These are phyloP conservation scores for Anethum foeniculum DNA, from an alignment of 140 eudicot genomes.

Conservation along the genomic window DNA sequence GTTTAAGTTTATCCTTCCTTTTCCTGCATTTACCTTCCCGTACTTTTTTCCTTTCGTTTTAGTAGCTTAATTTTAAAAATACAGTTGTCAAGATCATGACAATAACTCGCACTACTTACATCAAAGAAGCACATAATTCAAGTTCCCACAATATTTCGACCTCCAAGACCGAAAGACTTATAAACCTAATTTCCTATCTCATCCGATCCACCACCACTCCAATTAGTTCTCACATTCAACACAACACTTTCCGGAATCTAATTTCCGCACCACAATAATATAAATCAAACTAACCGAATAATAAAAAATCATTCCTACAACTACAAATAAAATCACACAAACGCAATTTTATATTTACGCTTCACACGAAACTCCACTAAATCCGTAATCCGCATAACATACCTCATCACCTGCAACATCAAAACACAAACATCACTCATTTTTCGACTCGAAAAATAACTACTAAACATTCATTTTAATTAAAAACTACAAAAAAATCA, in stretches of 20 bases:
- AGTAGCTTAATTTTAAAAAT: too few relatives aligned
- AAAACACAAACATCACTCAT: conserved; percentile 6
- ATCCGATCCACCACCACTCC: neutral
- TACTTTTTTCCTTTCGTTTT: too few relatives aligned
- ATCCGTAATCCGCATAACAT: conserved; percentile 14
- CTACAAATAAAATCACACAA: neutral
- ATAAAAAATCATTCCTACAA: neutral
- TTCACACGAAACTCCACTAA: neutral
- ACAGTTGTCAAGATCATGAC: too few relatives aligned
- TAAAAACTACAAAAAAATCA: neutral
- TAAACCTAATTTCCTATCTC: neutral
- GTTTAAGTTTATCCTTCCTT: too few relatives aligned
- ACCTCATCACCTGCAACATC: conserved; percentile 75
- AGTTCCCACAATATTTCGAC: neutral
- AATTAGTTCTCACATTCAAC: neutral
- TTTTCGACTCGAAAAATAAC: neutral
- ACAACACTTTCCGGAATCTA: neutral
- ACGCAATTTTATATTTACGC: neutral
- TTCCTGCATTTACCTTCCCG: too few relatives aligned
- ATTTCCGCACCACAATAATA: too few relatives aligned
- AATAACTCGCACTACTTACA: neutral
- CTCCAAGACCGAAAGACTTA: neutral
- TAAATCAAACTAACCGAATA: neutral
- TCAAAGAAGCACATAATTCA: neutral
- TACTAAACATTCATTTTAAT: neutral